Base-by-base conservation (phyloP, 805 yeast genomes). In the Metahyphopichia silvanorum region DNA sequence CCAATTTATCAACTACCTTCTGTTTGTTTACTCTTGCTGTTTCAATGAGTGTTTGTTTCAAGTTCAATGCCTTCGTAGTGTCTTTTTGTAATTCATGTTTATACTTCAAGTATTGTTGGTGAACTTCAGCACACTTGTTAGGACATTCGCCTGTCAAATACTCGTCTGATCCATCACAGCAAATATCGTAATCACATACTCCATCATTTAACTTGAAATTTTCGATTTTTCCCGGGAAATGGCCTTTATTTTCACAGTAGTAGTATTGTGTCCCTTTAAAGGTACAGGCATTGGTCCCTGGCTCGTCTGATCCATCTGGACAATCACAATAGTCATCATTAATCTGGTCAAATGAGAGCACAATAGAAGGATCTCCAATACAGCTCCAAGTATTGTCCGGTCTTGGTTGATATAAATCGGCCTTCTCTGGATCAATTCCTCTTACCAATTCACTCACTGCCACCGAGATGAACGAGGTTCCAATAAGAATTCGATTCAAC, bases 271-370 rank as follows among this genome's bases (percentile, higher is more conserved):
- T 58, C 39, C 12, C 57, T 10, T 44, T 40, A 31, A 33, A 49
- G 1, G 56, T 49, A 56, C 98, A 91, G 0, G 96, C 96, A 24
- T 82, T 65, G 1, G 98, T 91, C 0, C 97, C 97, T 0, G 97
- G 96, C 56, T 93, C 98, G 61, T 93, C 98, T 4, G 89, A 79
- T 0, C 98, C 98, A 60, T 93, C 98, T 0, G 97, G 97, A 63
- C 98, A 91, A 51, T 93, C 98, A 60, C 98, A 91, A 51, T 72
- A 82, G 46, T 88, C 83, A 56, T 93, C 97, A 54, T 91, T 91
- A 46, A 91, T 71, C 49, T 79, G 84, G 22, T 63, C 63, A 32
- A 66, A 65, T 25, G 79, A 66, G 13, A 91, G 58, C 14, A 64
- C 66, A 4, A 87, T 75, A n/a, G 76, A 71, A 0, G 93, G 82